Conservation (phyloP, 495 filamentous ascomycete genomes). For the Hypoxylon fragiforme region DNA sequence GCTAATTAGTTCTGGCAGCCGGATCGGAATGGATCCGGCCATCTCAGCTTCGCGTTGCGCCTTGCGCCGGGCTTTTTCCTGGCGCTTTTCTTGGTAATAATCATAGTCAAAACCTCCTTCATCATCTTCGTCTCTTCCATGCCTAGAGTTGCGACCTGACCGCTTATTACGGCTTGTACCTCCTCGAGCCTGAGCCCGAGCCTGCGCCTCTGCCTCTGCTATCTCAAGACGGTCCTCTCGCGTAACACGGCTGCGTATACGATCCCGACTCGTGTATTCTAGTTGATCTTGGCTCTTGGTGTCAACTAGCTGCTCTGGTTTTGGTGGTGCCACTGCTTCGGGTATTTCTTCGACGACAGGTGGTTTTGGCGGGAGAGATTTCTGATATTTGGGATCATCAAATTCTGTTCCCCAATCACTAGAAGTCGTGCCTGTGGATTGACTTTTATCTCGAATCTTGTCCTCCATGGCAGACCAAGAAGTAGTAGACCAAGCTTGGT, state of each 20-base stretch:
- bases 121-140: constrained; percentile 21
- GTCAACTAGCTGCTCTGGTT: not conserved
- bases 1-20: constrained; percentile 88
- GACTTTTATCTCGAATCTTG: not conserved
- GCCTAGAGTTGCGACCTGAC: constrained; percentile 11
- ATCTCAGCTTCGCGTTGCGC: constrained; percentile 41
- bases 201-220: no score
- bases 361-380: not conserved
- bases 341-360: not conserved
- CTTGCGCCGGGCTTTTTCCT: constrained; percentile 42
- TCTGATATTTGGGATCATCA: not conserved
- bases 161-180: constrained; percentile 16
- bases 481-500: not conserved
- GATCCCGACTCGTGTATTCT: not conserved
- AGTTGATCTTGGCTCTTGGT: not conserved
- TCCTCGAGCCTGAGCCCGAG: no score
- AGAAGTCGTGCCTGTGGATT: not conserved
- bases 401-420: constrained; percentile 17
- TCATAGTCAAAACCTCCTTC: constrained; percentile 43
- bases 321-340: not conserved
- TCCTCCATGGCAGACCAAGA: not conserved
- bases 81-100: constrained; percentile 41
- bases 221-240: not conserved
- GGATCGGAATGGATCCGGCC: constrained; percentile 52
- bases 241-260: constrained; percentile 6